Evolutionary conservation across 1,284 basidiomycete species (phyloP), one percentile per base, ranked within the genome.

Genomic region (Cutaneotrichosporon curvatum): DNA sequence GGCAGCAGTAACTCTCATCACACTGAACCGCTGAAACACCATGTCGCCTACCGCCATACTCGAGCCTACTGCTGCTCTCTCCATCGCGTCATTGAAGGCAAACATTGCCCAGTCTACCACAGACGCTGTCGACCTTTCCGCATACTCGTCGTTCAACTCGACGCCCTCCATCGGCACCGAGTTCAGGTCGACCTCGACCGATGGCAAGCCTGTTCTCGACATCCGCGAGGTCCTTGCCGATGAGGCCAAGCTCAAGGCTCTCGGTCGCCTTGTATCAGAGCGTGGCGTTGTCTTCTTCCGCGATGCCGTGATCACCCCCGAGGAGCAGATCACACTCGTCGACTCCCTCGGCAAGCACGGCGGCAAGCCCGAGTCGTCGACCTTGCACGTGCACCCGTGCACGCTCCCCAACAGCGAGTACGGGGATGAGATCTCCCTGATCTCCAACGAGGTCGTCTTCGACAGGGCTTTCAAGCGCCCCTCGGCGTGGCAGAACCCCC

Each of bases 281-380:
- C 79, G 82, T 28, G 81, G 81, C 15, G 82, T 84, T 41, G 81
- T 81, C 18, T 83, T 84, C 69, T 82, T 85, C 75, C 74, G 77
- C 21, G 70, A 75, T 20, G 81, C 80, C 51, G 73, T 75, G 39
- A 53, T 79, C 45, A 69, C 67, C 5, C 53, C 76, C 19, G 68
- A 68, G 2, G 67, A 78, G 46, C 74, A 78, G 59, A 72, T 71
- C 50, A 49, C 56, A 37, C 73, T 80, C 37, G 74, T 68, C 8
- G 62, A 72, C 31, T 69, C 73, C 16, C 63, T 84, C 16, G 81
- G 81, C 5, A 67, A 35, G 40, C 70, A 80, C 1, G 70, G 78
- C 4, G 81, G 81, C 34, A 78, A 80, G 37, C 82, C 83, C 0
- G 60, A 65, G 31, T 70, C 74, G 15, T 78, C 76, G 6, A 72